These are phyloP conservation scores for Candida palmyrensis DNA, from an alignment of 805 yeast species.

Conservation along the genomic window DNA sequence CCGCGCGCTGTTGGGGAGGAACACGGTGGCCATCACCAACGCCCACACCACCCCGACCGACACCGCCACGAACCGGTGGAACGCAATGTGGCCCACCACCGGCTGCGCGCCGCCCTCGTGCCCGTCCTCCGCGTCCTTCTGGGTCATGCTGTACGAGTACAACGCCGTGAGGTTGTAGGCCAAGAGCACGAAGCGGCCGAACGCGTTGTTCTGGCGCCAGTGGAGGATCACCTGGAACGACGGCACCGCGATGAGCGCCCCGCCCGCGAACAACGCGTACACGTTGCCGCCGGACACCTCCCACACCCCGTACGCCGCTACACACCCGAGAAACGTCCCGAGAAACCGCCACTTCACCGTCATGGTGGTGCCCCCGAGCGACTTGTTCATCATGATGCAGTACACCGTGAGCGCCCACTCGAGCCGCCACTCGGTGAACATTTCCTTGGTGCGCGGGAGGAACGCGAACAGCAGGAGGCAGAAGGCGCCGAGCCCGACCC, in stretches of 20 bases:
- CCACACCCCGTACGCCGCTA: constrained; percentile 59
- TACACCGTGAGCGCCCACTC: constrained; percentile 86
- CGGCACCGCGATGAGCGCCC: constrained; percentile 43
- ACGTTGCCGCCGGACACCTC: constrained; percentile 50
- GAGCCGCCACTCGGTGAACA: constrained; percentile 63
- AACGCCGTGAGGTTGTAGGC: constrained; percentile 77
- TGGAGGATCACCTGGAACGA: constrained; percentile 56
- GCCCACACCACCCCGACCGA: constrained; percentile 76
- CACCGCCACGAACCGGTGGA: constrained; percentile 73
- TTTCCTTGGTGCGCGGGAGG: constrained; percentile 46
- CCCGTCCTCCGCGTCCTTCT: constrained; percentile 50
- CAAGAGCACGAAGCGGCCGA: constrained; percentile 64
- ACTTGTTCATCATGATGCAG: constrained; percentile 79
- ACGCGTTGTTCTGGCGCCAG: constrained; percentile 61
- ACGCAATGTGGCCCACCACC: constrained; percentile 65
- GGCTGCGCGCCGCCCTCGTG: constrained; percentile 72
- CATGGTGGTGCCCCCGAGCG: constrained; percentile 79
- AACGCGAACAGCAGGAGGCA: constrained; percentile 65
- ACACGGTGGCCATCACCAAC: constrained; percentile 54
- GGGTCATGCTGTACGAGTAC: constrained; percentile 65
- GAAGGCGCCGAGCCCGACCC: constrained; percentile 77
- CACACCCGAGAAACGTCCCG: constrained; percentile 74
- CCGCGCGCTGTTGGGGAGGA: constrained; percentile 76
- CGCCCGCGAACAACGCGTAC: constrained; percentile 44
- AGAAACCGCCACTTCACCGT: constrained; percentile 68